These are phyloP conservation scores for Emericellopsis atlantica DNA, from an alignment of 2,329 filamentous ascomycete species.

Conservation along the genomic window DNA sequence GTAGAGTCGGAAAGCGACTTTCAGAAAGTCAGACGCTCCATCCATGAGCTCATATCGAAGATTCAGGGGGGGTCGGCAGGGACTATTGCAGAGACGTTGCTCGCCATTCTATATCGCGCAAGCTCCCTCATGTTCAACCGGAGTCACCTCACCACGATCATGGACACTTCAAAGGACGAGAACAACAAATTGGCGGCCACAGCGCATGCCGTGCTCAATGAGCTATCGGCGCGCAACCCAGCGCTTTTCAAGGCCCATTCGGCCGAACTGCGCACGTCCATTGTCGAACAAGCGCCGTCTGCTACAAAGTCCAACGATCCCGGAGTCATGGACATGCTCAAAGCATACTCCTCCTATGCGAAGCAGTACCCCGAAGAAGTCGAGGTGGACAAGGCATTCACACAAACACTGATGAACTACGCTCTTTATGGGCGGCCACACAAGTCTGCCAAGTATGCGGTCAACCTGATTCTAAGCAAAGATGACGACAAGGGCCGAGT, in stretches of 20 bases:
- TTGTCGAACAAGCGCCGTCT: constrained; percentile 69
- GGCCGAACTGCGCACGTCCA: constrained; percentile 76
- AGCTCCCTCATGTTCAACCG: constrained; percentile 84
- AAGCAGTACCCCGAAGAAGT: constrained; percentile 77
- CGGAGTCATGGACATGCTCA: constrained; percentile 76
- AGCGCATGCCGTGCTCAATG: constrained; percentile 80
- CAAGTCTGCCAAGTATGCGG: constrained; percentile 82
- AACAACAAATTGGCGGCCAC: constrained; percentile 64
- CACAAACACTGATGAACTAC: constrained; percentile 70
- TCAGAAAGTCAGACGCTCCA: constrained; percentile 76
- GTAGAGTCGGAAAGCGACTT: constrained; percentile 83
- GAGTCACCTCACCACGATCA: constrained; percentile 83
- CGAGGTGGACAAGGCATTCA: constrained; percentile 67
- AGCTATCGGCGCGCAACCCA: constrained; percentile 82
- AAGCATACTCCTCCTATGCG: constrained; percentile 86
- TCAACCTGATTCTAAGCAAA: constrained; percentile 76
- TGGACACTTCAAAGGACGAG: constrained; percentile 76
- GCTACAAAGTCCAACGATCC: constrained; percentile 54
- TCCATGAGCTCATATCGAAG: constrained; percentile 79
- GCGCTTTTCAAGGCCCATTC: constrained; percentile 89
- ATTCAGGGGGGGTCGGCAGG: constrained; percentile 49
- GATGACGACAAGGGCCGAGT: constrained; percentile 63
- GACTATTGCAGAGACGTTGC: constrained; percentile 65
- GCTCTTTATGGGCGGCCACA: constrained; percentile 71
- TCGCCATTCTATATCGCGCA: constrained; percentile 71